phyloP scores from a whole-genome alignment of 305 asterid genomes.

The Fraxinus sp. region DNA sequence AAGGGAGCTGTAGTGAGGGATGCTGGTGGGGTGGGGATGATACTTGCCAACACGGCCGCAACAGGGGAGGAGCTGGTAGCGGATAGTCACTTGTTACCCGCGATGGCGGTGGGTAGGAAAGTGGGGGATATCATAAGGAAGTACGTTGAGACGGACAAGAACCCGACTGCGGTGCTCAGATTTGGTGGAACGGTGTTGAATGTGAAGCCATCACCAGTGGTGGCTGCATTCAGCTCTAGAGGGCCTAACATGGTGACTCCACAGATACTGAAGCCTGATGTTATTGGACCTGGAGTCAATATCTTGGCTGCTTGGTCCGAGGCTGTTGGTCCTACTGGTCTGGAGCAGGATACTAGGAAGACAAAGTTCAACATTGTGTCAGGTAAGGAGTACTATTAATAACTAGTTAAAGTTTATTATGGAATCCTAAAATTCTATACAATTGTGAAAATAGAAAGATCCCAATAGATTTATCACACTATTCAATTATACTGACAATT shows the following conservation, averaged over 20 bases:
- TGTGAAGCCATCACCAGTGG: constrained; percentile 84
- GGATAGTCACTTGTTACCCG: constrained; percentile 58
- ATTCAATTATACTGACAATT: background rate
- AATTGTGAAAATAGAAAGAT: background rate
- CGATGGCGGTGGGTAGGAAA: constrained; percentile 50
- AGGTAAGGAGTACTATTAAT: constrained; percentile 33
- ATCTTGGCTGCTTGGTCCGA: constrained; percentile 68
- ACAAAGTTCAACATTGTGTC: constrained; percentile 60
- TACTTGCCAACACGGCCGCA: constrained; percentile 58
- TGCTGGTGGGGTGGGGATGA: constrained; percentile 67
- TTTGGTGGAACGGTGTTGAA: constrained; percentile 64
- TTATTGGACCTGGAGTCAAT: constrained; percentile 75
- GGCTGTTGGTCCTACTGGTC: constrained; percentile 52
- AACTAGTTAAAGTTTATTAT: background rate
- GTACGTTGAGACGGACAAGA: constrained; percentile 34
- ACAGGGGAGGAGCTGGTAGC: constrained; percentile 62
- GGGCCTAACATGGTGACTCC: constrained; percentile 71
- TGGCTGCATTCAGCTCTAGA: constrained; percentile 72
- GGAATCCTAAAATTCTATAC: background rate
- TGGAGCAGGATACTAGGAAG: constrained; percentile 41
- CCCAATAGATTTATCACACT: background rate
- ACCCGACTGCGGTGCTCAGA: constrained; percentile 42
- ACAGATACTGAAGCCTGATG: constrained; percentile 74
- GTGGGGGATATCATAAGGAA: constrained; percentile 44
- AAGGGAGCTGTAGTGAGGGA: constrained; percentile 49